A percentile compares a stretch with the other conserved stretches of the same genome.
phyloP scores from a whole-genome alignment of 306 rosid genomes.

The Pyrus communis region DNA sequence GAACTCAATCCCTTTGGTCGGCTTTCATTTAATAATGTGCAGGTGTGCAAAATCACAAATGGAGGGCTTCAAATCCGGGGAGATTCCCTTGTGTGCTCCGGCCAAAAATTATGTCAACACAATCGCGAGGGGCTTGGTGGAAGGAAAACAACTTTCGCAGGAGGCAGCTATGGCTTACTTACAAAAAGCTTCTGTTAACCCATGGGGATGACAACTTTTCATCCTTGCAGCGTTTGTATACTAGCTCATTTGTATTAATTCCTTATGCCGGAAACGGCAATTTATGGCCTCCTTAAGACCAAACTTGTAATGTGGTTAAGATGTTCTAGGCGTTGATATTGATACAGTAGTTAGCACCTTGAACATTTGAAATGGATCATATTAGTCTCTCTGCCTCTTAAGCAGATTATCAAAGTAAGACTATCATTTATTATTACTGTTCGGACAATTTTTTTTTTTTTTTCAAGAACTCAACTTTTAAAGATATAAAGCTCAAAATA shows the following conservation, averaged over 20 bases:
- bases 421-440: background rate
- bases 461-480: background rate
- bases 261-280: background rate
- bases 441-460: background rate
- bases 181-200: slow-evolving; percentile 39
- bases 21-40: background rate
- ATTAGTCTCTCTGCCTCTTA: background rate
- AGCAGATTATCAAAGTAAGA: background rate
- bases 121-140: slow-evolving; percentile 59
- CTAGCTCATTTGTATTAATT: background rate
- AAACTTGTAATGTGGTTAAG: background rate
- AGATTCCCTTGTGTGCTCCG: slow-evolving; percentile 53
- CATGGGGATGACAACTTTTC: slow-evolving; percentile 20
- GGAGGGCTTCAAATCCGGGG: slow-evolving; percentile 48
- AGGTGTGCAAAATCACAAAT: slow-evolving; percentile 46
- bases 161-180: slow-evolving; percentile 60
- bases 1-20: background rate
- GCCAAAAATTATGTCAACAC: slow-evolving; percentile 43
- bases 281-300: background rate
- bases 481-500: background rate
- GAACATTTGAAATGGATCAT: background rate
- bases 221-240: slow-evolving; percentile 3
- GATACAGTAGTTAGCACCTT: background rate
- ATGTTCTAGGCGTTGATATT: background rate
- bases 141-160: slow-evolving; percentile 62